A percentile compares a stretch with the other conserved stretches of the same genome.
These are phyloP conservation scores for Chaetomiaceae sp. DNA, from an alignment of 2,329 filamentous ascomycete genomes.

Conservation along the genomic window DNA sequence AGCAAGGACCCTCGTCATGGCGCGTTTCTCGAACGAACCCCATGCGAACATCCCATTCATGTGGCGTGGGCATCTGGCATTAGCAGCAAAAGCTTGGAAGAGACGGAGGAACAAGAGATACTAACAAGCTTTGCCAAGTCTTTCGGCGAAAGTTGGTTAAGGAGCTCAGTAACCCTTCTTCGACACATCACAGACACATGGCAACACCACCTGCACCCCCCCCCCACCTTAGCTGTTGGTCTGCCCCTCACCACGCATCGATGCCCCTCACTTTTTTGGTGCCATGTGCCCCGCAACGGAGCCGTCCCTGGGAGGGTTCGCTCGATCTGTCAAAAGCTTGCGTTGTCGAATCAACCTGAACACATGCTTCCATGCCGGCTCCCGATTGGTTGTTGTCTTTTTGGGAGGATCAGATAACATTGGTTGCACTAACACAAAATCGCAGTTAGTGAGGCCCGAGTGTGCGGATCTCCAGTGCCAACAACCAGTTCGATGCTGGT, in stretches of 20 bases:
- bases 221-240: neutral
- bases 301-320: neutral
- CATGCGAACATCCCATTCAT: too few species aligned
- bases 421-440: too few species aligned
- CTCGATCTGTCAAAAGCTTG: constrained; percentile 12
- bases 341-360: constrained; percentile 17
- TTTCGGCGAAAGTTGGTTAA: neutral
- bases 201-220: neutral
- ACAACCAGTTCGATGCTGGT: too few species aligned
- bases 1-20: too few species aligned
- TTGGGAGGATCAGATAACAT: too few species aligned
- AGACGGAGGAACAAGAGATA: neutral
- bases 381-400: constrained; percentile 22
- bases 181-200: too few species aligned
- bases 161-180: neutral
- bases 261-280: too few species aligned
- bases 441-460: too few species aligned
- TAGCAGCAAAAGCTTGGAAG: too few species aligned
- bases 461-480: too few species aligned
- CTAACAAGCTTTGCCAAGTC: constrained; percentile 10
- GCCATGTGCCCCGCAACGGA: constrained; percentile 15
- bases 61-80: too few species aligned
- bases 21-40: too few species aligned
- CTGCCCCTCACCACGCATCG: constrained; percentile 5
- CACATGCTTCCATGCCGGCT: constrained; percentile 20